Evolutionary conservation across 108 stramenopile species (phyloP).

Genomic region (Nannochloropsis gaditana): DNA sequence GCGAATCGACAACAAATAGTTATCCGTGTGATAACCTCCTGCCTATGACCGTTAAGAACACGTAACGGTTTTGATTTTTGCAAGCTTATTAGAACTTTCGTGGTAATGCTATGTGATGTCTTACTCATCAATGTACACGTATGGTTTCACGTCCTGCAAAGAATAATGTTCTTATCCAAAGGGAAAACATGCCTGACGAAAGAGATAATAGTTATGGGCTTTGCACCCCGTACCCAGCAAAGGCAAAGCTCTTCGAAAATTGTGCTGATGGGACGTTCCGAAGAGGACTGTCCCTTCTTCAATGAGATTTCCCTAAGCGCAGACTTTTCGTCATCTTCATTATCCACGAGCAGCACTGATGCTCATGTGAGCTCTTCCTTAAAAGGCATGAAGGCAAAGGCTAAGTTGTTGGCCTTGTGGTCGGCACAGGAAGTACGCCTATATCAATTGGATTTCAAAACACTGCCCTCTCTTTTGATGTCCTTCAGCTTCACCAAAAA

Average conservation of each 20-base stretch:
- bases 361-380: not conserved
- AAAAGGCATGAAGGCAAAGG: not conserved
- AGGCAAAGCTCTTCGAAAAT: not conserved
- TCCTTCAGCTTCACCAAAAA: not conserved
- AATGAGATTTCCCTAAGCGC: not conserved
- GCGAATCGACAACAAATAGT: no score
- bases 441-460: not conserved
- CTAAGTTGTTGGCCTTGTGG: not conserved
- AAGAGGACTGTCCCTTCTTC: not conserved
- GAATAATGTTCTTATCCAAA: no score
- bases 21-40: no score
- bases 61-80: no score
- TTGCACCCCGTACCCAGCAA: not conserved
- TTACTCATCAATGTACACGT: no score
- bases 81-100: no score
- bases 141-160: no score
- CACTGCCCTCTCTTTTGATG: not conserved
- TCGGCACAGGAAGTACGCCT: not conserved
- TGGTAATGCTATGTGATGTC: no score
- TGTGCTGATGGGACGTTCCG: not conserved
- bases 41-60: no score
- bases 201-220: no score
- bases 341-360: not conserved
- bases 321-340: not conserved
- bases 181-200: no score